phyloP scores from a whole-genome alignment of 495 filamentous ascomycete species.

The Penicillium coffeae region DNA sequence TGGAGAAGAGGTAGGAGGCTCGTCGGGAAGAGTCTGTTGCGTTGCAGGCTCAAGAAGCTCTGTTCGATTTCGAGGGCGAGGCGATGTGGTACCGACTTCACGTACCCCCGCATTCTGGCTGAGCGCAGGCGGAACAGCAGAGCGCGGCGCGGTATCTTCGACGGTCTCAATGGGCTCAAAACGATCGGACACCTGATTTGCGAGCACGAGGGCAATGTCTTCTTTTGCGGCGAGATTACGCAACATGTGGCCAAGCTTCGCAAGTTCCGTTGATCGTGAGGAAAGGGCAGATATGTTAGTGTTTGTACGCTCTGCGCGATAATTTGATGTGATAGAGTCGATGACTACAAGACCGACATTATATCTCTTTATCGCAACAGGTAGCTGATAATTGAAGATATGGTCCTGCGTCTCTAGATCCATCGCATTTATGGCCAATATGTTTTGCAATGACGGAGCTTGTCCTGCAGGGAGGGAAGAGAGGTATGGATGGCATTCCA shows the following conservation, averaged over 20 bases:
- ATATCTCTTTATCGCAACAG: slow-evolving; percentile 71
- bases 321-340: slow-evolving; percentile 92
- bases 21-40: slow-evolving; percentile 16
- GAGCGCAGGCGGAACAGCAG: slow-evolving; percentile 12
- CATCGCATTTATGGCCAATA: slow-evolving; percentile 77
- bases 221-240: slow-evolving; percentile 68
- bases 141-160: slow-evolving; percentile 1
- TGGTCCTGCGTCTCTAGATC: slow-evolving; percentile 96
- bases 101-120: slow-evolving; percentile 15
- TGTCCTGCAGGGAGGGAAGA: slow-evolving; percentile 39
- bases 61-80: slow-evolving; percentile 15
- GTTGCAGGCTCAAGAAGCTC: slow-evolving; percentile 2
- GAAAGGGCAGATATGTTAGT: slow-evolving; percentile 35
- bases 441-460: slow-evolving; percentile 60
- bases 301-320: slow-evolving; percentile 71
- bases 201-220: slow-evolving; percentile 79
- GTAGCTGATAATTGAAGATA: slow-evolving; percentile 86
- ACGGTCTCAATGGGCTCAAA: slow-evolving; percentile 46
- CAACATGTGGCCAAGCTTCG: slow-evolving; percentile 70
- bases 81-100: slow-evolving; percentile 18
- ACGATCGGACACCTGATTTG: slow-evolving; percentile 94
- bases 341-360: slow-evolving; percentile 77
- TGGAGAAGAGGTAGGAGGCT: slow-evolving; percentile 26
- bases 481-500: slow-evolving; percentile 62
- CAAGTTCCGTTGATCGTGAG: slow-evolving; percentile 61